Evolutionary conservation across 2,329 filamentous ascomycete species (phyloP), one percentile per base, ranked within the genome.

Genomic region (Penicillium sp.): DNA sequence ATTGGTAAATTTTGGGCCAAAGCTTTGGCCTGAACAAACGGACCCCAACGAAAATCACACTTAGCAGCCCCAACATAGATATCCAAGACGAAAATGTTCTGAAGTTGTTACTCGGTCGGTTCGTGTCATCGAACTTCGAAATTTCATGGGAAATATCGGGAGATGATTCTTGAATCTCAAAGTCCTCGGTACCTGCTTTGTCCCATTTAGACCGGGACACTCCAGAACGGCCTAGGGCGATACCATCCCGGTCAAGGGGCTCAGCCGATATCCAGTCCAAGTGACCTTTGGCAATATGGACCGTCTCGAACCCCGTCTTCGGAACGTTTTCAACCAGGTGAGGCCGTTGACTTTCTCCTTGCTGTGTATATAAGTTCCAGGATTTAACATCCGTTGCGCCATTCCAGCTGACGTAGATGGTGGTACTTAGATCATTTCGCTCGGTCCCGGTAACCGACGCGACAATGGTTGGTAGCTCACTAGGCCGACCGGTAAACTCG

Each of bases 301-400:
- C 63, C 5, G 70, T 73, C 53, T 75, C 71, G 44, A 75, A 74
- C 10, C 67, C 65, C 3, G 54, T 46, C 49, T 73, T 75, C 24
- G 57, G 52, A 4, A 63, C 63, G 26, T 56, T 60, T 13, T 61
- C 67, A 17, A 73, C 45, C 15, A 61, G 39, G 17, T 58, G 47
- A 3, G 58, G 55, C 3, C 48, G 60, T 54, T 27, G 69, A 54
- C 43, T 69, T 4, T 54, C 54, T 24, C 45, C 47, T 9, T 50
- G 51, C 21, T 65, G 56, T 17, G 48, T 64, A 39, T 64, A 66
- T 36, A 72, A 66, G 9, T 61, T 60, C 69, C 70, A 74, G 1
- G 29, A 27, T 1, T 47, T 53, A 2, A 74, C 58, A 9, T 72
- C 69, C 1, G 70, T 74, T 3, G 70, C 70, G 0, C 71, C 71